Evolutionary conservation across 306 rosid genomes (phyloP), one percentile per base, ranked within the genome.

Genomic region (Mimosa pudica): DNA sequence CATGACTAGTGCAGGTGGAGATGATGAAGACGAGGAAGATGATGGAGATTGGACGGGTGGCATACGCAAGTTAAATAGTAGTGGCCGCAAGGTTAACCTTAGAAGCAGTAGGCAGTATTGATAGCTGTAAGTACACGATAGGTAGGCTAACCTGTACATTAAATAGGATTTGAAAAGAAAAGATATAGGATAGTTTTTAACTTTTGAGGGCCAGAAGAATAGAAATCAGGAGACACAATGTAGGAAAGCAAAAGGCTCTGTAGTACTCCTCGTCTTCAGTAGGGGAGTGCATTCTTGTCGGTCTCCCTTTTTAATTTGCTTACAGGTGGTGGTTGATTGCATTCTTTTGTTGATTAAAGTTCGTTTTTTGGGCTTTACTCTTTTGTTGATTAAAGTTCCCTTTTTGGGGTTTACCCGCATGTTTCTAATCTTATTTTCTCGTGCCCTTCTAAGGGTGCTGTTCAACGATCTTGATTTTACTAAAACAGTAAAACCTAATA

Each of bases 101-200:
- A 86, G 92, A 81, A 89, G 83, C 86, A 82, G 84, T 84, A 89
- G 97, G 87, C 92, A 83, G 64, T 87, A 92, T 75, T 87, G 82
- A 83, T 83, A 76, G 86, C 65, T 85, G 90, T 89, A 85, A 83
- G 87, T 89, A 89, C 79, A 77, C 82, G 82, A 84, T 88, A 88
- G 90, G 87, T 93, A 91, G 96, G 90, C 94, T 91, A 91, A 95
- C 97, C 75, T 95, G 98, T 95, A 93, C 90, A 95, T 90, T 83
- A 79, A 82, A 81, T 90, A 93, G 97, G 83, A 80, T 82, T 61
- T 8, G 80, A 75, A 81, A 30, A 52, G 47, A 62, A 70, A 9
- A 45, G 57, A 20, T 85, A 86, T 82, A 87, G 91, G 78, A 69
- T 87, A 86, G 83, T 77, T 24, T 24, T 24, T 24, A 24, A 24